Evolutionary conservation across 305 asterid species (phyloP).

Genomic region (Rubia tinctorum): DNA sequence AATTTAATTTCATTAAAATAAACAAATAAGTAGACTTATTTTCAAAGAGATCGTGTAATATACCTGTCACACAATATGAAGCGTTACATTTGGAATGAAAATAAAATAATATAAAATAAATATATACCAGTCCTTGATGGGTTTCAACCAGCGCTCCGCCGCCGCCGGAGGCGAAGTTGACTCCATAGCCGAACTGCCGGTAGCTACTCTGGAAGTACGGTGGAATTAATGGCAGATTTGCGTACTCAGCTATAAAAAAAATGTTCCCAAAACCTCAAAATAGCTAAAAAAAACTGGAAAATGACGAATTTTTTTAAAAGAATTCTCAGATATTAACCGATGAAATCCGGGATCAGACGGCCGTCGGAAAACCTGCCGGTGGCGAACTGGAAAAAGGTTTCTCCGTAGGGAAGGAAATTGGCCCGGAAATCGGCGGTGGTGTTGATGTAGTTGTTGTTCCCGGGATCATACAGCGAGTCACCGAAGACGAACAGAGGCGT

Average conservation of each 20-base stretch:
- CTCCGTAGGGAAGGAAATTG: conserved; percentile 60
- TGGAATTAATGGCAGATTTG: conserved; percentile 42
- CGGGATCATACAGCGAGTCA: conserved; percentile 61
- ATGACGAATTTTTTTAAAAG: neutral
- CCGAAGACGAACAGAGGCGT: conserved; percentile 49
- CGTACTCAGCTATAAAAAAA: conserved; percentile 46
- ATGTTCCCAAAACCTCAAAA: neutral
- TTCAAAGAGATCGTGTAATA: no score
- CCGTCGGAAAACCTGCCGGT: conserved; percentile 78
- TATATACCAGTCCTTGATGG: conserved; percentile 13
- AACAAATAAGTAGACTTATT: no score
- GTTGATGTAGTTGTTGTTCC: conserved; percentile 68
- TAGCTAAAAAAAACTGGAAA: neutral
- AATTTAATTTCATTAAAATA: no score
- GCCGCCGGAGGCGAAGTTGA: conserved; percentile 73
- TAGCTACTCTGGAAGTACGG: conserved; percentile 39
- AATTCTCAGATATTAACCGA: conserved; percentile 23
- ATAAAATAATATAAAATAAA: no score
- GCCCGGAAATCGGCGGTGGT: conserved; percentile 57
- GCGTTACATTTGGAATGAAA: no score
- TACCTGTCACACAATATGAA: no score
- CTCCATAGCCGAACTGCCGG: conserved; percentile 28
- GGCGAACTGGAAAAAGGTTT: conserved; percentile 40
- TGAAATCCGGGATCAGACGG: conserved; percentile 57
- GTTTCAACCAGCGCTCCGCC: conserved; percentile 53